Evolutionary conservation across 768 basidiomycete genomes (phyloP).

Genomic region (Gloeophyllum trabeum): DNA sequence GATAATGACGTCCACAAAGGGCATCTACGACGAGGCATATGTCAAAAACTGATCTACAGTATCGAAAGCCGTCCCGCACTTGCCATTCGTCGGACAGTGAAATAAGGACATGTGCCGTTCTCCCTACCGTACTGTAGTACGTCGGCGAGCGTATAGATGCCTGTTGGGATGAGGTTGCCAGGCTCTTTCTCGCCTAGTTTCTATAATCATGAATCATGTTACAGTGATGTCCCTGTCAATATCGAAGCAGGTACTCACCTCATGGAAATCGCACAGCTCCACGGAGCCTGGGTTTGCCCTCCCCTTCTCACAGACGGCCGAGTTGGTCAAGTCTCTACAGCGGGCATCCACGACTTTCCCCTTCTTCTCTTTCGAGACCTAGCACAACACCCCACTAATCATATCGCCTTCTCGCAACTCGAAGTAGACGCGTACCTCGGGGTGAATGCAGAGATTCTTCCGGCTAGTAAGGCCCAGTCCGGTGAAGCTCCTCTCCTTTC

Average conservation of each 20-base stretch:
- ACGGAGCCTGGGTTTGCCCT: constrained; percentile 82
- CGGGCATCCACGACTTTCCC: constrained; percentile 95
- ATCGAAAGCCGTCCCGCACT: constrained; percentile 11
- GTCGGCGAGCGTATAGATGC: constrained; percentile 92
- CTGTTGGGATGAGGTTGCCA: constrained; percentile 71
- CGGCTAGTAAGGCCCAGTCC: constrained; percentile 91
- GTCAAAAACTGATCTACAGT: no score
- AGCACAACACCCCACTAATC: not conserved
- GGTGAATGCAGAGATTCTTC: constrained; percentile 94
- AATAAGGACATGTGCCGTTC: constrained; percentile 87
- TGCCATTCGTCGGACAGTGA: constrained; percentile 93
- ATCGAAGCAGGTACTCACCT: constrained; percentile 41
- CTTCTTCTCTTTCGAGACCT: constrained; percentile 98
- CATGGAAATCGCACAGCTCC: constrained; percentile 90
- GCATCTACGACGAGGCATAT: constrained; percentile 82
- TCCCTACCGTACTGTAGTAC: constrained; percentile 82
- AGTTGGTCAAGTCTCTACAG: constrained; percentile 89
- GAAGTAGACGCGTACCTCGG: constrained; percentile 48
- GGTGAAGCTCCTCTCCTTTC: constrained; percentile 73
- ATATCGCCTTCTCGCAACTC: not conserved
- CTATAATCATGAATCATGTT: constrained; percentile 26
- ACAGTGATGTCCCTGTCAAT: not conserved
- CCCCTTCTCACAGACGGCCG: constrained; percentile 74
- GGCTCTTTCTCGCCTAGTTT: constrained; percentile 74
- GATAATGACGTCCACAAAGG: constrained; percentile 92